These are phyloP conservation scores for Leccinum variabile DNA, from an alignment of 1,284 basidiomycete species.

Conservation along the genomic window DNA sequence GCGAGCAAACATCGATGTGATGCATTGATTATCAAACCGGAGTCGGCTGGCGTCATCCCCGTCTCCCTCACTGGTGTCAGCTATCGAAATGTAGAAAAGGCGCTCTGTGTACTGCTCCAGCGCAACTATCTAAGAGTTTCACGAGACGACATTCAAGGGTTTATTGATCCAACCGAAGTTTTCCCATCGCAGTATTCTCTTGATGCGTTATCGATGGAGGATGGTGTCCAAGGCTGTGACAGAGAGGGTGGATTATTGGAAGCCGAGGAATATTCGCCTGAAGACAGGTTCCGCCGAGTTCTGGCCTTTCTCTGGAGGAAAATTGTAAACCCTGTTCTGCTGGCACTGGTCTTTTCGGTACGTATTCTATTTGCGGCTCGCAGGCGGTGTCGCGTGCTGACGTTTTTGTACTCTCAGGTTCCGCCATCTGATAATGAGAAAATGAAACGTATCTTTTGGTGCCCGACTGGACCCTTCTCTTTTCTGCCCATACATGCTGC, in stretches of 20 bases:
- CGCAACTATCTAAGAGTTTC: background rate
- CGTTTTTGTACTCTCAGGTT: background rate
- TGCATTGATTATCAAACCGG: background rate
- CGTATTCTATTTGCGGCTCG: background rate
- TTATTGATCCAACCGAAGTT: background rate
- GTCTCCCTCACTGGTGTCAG: background rate
- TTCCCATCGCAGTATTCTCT: background rate
- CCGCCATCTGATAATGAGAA: background rate
- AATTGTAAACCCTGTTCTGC: background rate
- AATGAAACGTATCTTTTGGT: background rate
- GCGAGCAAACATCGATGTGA: background rate
- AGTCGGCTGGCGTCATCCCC: background rate
- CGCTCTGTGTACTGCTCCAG: background rate
- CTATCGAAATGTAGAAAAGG: background rate
- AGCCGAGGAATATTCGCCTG: background rate
- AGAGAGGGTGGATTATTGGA: background rate
- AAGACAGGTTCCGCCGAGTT: background rate
- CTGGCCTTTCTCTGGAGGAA: background rate
- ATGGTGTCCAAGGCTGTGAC: background rate
- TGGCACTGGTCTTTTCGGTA: background rate
- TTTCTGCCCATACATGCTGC: background rate
- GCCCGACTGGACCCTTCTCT: background rate
- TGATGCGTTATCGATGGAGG: background rate
- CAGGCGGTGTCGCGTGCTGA: background rate
- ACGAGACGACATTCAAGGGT: background rate